Base-by-base conservation (phyloP, 768 basidiomycete genomes). In the Lyophyllum shimeji region DNA sequence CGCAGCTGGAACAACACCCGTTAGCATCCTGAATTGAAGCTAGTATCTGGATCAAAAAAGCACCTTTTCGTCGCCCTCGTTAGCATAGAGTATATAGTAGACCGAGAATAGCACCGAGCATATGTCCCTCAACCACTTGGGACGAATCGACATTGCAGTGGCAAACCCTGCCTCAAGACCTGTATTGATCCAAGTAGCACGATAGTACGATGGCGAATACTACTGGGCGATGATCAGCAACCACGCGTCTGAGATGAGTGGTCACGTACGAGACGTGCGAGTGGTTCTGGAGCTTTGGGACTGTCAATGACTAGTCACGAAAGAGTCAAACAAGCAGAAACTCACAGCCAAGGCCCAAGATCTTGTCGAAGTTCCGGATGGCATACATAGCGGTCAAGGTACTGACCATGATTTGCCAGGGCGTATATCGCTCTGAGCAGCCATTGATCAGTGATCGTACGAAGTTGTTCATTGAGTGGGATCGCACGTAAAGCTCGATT, bases 91-190 rank as follows among this genome's bases (percentile, higher is more conserved):
- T 21, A 98, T 88, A 70, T 98, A 99, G 75, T 98, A 99, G 1
- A 80, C 74, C 0, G 93, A 87, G 69, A 97, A 96, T 21, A 93
- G 62, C 43, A 97, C 74, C 40, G 93, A 93, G 50, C 86, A 88
- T 5, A 97, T 72, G 68, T 99, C 93, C 61, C 88, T 82, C 9
- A 98, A 71, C 94, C 93, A 97, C 67, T 89, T 93, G 2, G 93
- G 91, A 13, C 89, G 85, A 53, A 99, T 92, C 1, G 84, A 77
- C 90, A 96, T 94, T 12, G 96, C 95, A 0, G 95, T 95, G 0
- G 95, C 95, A 66, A 98, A 98, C 1, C 95, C 97, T 2, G 95
- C 94, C 67, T 99, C 97, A n/a, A 98, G 77, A 1, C 95, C 95
- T 0, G 92, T 96, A 47, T 73, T 84, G 55, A 99, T 87, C 89